phyloP scores from a whole-genome alignment of 768 basidiomycete species.

The Auriscalpium microsporum region DNA sequence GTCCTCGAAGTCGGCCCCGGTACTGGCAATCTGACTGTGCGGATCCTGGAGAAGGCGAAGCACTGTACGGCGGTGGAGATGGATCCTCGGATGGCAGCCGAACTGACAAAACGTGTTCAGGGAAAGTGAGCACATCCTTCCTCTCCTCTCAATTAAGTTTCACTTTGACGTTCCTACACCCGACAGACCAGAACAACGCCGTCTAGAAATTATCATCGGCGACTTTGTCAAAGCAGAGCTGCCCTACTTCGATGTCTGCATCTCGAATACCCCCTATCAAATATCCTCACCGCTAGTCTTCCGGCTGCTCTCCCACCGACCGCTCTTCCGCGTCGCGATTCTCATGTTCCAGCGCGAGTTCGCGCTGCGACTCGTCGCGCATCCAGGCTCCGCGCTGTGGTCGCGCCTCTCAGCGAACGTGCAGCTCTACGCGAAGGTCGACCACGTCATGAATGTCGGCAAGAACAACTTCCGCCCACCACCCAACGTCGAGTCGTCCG shows the following conservation, averaged over 20 bases:
- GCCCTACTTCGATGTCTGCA: constrained; percentile 98
- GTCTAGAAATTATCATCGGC: constrained; percentile 90
- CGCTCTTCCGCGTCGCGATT: constrained; percentile 86
- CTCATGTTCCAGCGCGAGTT: constrained; percentile 99
- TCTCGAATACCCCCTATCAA: constrained; percentile 98
- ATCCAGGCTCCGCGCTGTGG: constrained; percentile 81
- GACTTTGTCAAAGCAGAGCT: constrained; percentile 98
- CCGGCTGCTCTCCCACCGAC: constrained; percentile 92
- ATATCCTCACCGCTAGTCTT: constrained; percentile 98
- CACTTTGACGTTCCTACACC: neutral
- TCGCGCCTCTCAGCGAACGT: constrained; percentile 94
- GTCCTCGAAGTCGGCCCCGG: constrained; percentile 97
- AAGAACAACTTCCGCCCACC: constrained; percentile 96
- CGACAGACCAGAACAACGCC: constrained; percentile 84
- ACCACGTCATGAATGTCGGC: constrained; percentile 93
- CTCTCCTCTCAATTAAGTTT: neutral
- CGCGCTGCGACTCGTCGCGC: constrained; percentile 83
- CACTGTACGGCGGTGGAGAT: constrained; percentile 92
- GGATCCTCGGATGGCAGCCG: constrained; percentile 99
- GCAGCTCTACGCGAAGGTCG: constrained; percentile 94
- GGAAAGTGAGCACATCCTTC: constrained; percentile 69
- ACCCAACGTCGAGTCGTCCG: constrained; percentile 88
- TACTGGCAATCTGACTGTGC: constrained; percentile 91
- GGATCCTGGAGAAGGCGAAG: constrained; percentile 89
- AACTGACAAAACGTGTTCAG: constrained; percentile 93